These are phyloP conservation scores for Pythium dissotocum DNA, from an alignment of 352 stramenopile genomes.

Conservation along the genomic window DNA sequence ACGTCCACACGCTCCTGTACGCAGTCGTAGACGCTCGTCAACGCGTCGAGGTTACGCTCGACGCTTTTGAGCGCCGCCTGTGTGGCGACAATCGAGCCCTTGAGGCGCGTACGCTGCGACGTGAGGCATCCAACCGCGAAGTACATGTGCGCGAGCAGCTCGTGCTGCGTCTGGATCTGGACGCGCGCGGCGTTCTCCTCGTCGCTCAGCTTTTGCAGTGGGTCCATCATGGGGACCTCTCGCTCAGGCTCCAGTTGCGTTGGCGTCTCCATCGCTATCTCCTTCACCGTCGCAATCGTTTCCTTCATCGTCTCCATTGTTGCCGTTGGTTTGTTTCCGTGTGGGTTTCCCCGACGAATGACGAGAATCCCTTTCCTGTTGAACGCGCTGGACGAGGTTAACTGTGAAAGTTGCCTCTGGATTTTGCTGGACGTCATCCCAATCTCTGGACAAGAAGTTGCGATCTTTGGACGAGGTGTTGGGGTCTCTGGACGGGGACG, in stretches of 20 bases:
- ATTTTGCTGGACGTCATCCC: neutral
- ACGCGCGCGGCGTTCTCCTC: neutral
- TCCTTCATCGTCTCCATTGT: neutral
- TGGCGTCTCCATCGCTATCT: neutral
- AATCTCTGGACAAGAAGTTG: neutral
- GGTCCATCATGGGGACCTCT: neutral
- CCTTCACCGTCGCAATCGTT: neutral
- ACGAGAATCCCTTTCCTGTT: neutral
- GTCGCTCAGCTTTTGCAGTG: neutral
- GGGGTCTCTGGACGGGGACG: neutral
- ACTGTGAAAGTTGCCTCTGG: neutral
- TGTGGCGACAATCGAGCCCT: neutral
- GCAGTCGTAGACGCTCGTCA: neutral
- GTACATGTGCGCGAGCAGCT: neutral
- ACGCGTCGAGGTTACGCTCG: neutral
- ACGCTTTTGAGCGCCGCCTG: neutral
- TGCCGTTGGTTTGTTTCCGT: too few species aligned
- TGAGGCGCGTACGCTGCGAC: neutral
- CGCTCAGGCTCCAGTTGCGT: neutral
- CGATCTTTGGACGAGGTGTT: neutral
- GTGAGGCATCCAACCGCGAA: neutral
- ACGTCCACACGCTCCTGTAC: neutral
- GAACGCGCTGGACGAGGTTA: neutral
- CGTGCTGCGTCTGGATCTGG: neutral
- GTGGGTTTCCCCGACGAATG: too few species aligned